Base-by-base conservation (phyloP, 2,329 filamentous ascomycete species). In the Monosporascus sp. region DNA sequence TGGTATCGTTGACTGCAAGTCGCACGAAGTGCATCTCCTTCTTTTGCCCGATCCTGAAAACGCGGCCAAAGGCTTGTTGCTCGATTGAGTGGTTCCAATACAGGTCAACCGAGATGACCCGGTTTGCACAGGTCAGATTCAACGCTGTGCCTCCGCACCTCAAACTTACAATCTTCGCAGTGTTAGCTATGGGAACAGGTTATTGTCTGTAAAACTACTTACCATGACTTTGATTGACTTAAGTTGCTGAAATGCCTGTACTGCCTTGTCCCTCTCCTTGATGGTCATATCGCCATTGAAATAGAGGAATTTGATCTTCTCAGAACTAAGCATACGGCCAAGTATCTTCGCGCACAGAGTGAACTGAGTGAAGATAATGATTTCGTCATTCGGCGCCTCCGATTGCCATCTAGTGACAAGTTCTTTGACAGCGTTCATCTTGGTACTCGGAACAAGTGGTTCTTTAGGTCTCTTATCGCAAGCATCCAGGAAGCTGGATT, bases 21-120 rank as follows among this genome's bases (percentile, higher is more conserved):
- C 83, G 75, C 1, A 81, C 75, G 53, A 88, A 77, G 11, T 81
- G 71, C 0, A 85, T 84, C 37, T 81, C 70, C 43, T 84, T 79
- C 0, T 63, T 56, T 57, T 93, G 88, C 0, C 86, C 86, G 2
- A 85, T 82, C 5, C 88, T 77, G 59, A 79, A 80, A 0, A 89
- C 79, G 0, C 88, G 79, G 1, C 71, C 71, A 39, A 77, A 77
- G 0, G 81, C 84, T 60, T 90, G 87, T n/a, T 82, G 70, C 58
- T 90, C 84, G 0, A 75, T 66, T 0, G 76, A 72, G 1, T 67
- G 67, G 52, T 89, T 89, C 82, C 82, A 90, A 80, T 80, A 84
- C 0, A 73, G 68, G 35, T 85, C 81, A 0, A 80, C 49, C 0
- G 79, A 68, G 20, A 84, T 81, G 22, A 82, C 77, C 3, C 80